Conservation (phyloP, 2,329 filamentous ascomycete species). For the Penicillium verrucosum region DNA sequence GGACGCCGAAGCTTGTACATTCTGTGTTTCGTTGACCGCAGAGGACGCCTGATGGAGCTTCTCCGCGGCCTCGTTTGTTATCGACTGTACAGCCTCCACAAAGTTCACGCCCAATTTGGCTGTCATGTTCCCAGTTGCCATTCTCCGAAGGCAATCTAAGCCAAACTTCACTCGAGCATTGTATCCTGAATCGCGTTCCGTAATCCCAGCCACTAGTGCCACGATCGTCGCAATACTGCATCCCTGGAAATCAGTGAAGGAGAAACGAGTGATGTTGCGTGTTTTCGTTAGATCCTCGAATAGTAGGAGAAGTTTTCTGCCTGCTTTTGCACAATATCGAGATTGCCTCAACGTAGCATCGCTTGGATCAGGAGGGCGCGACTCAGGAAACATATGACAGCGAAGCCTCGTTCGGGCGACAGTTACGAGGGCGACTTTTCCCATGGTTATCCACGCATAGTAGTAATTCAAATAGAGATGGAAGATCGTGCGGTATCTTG, state of each 20-base stretch:
- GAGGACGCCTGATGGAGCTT: slow-evolving; percentile 6
- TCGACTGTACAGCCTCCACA: slow-evolving; percentile 27
- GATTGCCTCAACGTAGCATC: slow-evolving; percentile 14
- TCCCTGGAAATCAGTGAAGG: slow-evolving; percentile 42
- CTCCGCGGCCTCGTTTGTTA: slow-evolving; percentile 24
- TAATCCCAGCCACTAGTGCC: slow-evolving; percentile 33
- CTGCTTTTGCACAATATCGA: slow-evolving; percentile 31
- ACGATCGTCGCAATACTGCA: slow-evolving; percentile 41
- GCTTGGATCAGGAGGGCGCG: slow-evolving; percentile 5
- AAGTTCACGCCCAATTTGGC: slow-evolving; percentile 28
- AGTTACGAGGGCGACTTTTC: slow-evolving; percentile 36
- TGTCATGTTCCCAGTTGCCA: slow-evolving; percentile 35
- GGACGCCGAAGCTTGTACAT: neutral
- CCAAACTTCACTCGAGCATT: slow-evolving; percentile 31
- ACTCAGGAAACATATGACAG: neutral
- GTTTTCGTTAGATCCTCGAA: slow-evolving; percentile 31
- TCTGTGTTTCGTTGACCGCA: neutral
- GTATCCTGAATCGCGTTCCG: slow-evolving; percentile 35
- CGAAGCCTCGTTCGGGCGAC: slow-evolving; percentile 21
- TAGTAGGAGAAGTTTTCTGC: slow-evolving; percentile 31
- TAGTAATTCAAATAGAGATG: slow-evolving; percentile 41
- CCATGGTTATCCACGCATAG: slow-evolving; percentile 38
- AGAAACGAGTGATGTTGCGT: slow-evolving; percentile 36
- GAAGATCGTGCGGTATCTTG: slow-evolving; percentile 33
- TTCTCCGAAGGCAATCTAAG: slow-evolving; percentile 32